These are phyloP conservation scores for Diplosphaera chodatii DNA, from an alignment of 139 green algal species.

Conservation along the genomic window DNA sequence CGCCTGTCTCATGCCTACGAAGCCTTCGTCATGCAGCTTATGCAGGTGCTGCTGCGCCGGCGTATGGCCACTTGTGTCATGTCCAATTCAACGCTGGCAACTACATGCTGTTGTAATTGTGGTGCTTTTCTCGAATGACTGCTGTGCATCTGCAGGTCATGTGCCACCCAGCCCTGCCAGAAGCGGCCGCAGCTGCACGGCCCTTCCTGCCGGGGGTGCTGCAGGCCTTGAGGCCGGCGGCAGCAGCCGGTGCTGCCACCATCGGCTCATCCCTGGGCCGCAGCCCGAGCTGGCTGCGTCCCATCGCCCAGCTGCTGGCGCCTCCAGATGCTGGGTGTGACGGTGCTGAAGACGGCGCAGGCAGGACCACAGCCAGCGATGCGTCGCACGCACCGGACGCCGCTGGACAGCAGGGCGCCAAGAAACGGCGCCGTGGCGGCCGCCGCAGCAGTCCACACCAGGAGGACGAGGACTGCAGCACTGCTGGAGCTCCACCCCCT, in stretches of 20 bases:
- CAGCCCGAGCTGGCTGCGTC: not conserved
- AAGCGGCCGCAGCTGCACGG: not conserved
- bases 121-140: too few relatives aligned
- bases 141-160: not conserved
- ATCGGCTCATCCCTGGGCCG: too few relatives aligned
- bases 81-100: too few relatives aligned
- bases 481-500: too few relatives aligned
- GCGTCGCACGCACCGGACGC: too few relatives aligned
- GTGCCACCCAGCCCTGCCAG: not conserved
- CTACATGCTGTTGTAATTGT: too few relatives aligned
- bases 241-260: too few relatives aligned
- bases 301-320: not conserved
- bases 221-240: not conserved
- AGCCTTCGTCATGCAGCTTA: not conserved
- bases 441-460: not conserved
- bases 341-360: too few relatives aligned
- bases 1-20: not conserved
- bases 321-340: too few relatives aligned
- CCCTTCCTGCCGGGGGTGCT: not conserved
- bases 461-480: not conserved
- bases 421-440: not conserved
- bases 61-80: too few relatives aligned
- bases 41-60: too few relatives aligned
- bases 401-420: not conserved
- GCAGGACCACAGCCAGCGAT: too few relatives aligned